A percentile compares a stretch with the other conserved stretches of the same genome.
Conservation (phyloP, 768 basidiomycete genomes). For the Mycena galericulata region DNA sequence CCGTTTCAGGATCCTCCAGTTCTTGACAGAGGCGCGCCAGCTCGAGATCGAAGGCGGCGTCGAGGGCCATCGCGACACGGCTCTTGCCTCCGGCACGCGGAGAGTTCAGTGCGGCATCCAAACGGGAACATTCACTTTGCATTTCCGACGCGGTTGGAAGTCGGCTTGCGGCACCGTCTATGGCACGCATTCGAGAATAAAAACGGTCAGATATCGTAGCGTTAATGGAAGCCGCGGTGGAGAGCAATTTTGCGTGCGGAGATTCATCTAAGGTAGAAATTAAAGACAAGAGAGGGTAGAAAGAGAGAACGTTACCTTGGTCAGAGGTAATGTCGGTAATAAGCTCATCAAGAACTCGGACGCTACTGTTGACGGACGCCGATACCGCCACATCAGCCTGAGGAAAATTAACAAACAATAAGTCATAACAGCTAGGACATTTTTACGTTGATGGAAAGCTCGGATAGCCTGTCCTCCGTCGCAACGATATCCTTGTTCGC, state of each 20-base stretch:
- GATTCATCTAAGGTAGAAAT: neutral
- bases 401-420: neutral
- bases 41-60: neutral
- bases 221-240: neutral
- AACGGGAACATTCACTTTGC: constrained; percentile 18
- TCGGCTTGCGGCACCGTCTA: constrained; percentile 1
- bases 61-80: neutral
- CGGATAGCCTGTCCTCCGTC: constrained; percentile 41
- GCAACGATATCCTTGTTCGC: constrained; percentile 35
- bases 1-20: constrained; percentile 8
- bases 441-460: constrained; percentile 45
- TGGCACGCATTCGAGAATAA: constrained; percentile 14
- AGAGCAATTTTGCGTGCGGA: neutral
- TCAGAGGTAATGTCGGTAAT: neutral
- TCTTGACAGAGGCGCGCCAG: constrained; percentile 1
- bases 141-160: constrained; percentile 15
- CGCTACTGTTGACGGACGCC: neutral
- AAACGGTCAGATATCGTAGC: constrained; percentile 8
- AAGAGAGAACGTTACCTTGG: neutral
- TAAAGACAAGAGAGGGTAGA: no score
- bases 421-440: neutral
- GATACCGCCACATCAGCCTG: constrained; percentile 12
- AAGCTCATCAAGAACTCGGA: constrained; percentile 1
- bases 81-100: neutral
- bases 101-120: constrained; percentile 6